Evolutionary conservation across 1,284 basidiomycete species (phyloP).

Genomic region (Ustilago xerochloae): DNA sequence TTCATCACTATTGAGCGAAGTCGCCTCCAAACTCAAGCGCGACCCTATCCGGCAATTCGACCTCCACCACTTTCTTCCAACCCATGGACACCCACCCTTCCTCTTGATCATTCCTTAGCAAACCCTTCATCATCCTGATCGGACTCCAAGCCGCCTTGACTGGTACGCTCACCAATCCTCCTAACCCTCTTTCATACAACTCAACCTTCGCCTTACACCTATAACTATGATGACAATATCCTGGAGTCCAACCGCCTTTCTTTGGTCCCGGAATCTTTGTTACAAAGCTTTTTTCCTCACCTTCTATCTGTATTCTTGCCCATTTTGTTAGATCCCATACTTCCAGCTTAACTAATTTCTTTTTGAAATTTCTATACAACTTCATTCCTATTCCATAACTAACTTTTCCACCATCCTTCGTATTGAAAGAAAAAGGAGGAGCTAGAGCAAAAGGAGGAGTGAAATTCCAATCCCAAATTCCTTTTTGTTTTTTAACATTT

Average conservation of each 20-base stretch:
- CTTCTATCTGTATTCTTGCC: conserved; percentile 23
- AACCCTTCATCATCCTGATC: background rate
- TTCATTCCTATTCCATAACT: conserved; percentile 19
- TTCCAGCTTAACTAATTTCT: conserved; percentile 16
- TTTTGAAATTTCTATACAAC: conserved; percentile 19
- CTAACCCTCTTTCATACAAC: conserved; percentile 8
- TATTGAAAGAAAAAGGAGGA: conserved; percentile 3
- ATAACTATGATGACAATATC: conserved; percentile 45
- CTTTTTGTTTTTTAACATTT: background rate
- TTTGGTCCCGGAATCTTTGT: conserved; percentile 37
- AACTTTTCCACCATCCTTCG: background rate
- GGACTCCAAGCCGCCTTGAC: conserved; percentile 3
- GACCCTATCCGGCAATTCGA: conserved; percentile 23
- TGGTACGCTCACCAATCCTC: background rate
- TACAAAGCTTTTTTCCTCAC: conserved; percentile 16
- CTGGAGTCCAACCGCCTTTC: conserved; percentile 29
- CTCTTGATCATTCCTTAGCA: background rate
- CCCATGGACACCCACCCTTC: conserved; percentile 7
- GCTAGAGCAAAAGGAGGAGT: conserved; percentile 31
- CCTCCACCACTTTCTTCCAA: conserved; percentile 15
- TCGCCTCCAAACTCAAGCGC: conserved; percentile 45
- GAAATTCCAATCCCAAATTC: conserved; percentile 23
- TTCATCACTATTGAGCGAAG: conserved; percentile 29
- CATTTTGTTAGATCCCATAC: conserved; percentile 28
- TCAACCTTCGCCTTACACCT: conserved; percentile 15